Evolutionary conservation across 257 asterid genomes (phyloP).

Genomic region (Buddleja alternifolia): DNA sequence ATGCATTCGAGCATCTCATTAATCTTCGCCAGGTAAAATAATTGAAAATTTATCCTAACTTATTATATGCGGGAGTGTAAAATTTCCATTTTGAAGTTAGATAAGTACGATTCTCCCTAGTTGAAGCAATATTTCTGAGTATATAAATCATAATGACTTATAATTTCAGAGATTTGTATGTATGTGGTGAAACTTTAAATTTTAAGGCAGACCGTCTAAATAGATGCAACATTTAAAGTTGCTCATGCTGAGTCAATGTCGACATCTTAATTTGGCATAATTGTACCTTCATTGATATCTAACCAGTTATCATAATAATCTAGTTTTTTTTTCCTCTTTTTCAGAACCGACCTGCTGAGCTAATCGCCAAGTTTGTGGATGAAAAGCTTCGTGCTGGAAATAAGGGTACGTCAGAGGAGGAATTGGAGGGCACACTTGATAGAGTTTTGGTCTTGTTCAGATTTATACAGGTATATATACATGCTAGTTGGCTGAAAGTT

Average conservation of each 20-base stretch:
- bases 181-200: background rate
- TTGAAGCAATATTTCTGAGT: no score
- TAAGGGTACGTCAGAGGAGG: constrained; percentile 99
- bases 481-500: background rate
- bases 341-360: constrained; percentile 98
- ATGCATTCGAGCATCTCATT: constrained; percentile 93
- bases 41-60: background rate
- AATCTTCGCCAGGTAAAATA: constrained; percentile 87
- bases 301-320: background rate
- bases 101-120: no score
- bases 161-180: background rate
- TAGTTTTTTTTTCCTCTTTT: constrained; percentile 22
- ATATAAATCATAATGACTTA: background rate
- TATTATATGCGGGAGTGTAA: background rate
- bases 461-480: constrained; percentile 76
- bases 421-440: constrained; percentile 94
- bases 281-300: background rate
- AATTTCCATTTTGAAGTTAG: background rate
- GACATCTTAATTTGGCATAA: background rate
- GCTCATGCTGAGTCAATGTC: background rate
- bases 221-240: background rate
- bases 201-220: no score
- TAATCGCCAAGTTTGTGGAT: constrained; percentile 93
- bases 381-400: constrained; percentile 99
- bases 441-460: constrained; percentile 95